Evolutionary conservation across 192 early-diverging fungal genomes (phyloP), one percentile per base, ranked within the genome.

Genomic region (Chytriomyces sp.): DNA sequence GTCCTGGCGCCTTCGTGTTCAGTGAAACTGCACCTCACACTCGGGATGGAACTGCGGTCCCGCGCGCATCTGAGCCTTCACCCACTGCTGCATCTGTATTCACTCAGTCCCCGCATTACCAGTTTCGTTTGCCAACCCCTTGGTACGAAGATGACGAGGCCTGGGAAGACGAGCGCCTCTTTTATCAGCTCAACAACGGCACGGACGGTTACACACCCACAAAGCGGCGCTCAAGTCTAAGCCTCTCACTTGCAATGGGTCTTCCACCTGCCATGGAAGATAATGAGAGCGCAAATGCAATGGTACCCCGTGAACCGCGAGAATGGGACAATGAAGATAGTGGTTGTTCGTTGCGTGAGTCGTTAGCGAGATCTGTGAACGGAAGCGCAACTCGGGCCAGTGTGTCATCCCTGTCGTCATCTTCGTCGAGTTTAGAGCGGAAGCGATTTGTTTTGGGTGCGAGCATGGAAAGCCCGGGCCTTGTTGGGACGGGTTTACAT

Each of bases 211-310:
- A 26, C 10, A 61, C 59, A 22, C 59, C 59, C 10, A n/a, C 59
- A 44, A 44, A 64, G 32, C 37, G 62, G 30, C 3, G 62, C 7
- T 64, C 62, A 26, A 64, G 62, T 31, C 5, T 64, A 5, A 64
- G 62, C 49, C 28, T 64, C 1, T 44, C 37, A 14, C 40, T 64
- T 7, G 5, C 62, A 3, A 25, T 7, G 14, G 7, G 39, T 7
- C 28, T 64, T 10, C 62, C 62, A 34, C 62, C 62, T 6, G 26
- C 62, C n/a, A 34, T 64, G 40, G 62, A 64, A 30, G 62, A 64
- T 31, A 64, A 64, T 44, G 62, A 64, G 38, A 30, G 4, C 28
- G 62, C 30, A 14, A 49, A 49, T 39, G n/a, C n/a, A n/a, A 14
- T 64, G 36, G 62, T n/a, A 8, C 7, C 19, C 2, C 10, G 40